Base-by-base conservation (phyloP, 768 basidiomycete species). In the Kwoniella mangroviensis region DNA sequence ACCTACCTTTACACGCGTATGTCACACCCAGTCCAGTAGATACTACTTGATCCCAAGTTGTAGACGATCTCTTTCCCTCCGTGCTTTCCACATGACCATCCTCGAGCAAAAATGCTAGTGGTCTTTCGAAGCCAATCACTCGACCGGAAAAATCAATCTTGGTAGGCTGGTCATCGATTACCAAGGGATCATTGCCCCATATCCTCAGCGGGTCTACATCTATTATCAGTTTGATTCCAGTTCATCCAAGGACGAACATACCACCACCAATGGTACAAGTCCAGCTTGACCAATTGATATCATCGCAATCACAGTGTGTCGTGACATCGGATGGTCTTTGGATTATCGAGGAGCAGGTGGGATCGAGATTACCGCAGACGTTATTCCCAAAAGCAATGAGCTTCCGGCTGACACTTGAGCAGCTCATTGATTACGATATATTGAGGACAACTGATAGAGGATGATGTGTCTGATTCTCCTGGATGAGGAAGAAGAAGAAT, bases 361-460 rank as follows among this genome's bases (percentile, higher is more conserved):
- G 74, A 58, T 74, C 69, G 10, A 79, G 61, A 34, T 73, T 69
- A 10, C 74, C 68, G 45, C 67, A 69, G 28, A 67, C 40, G 45
- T 78, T 78, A 64, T 73, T 74, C 1, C 76, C 76, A 55, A 73
- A 75, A 13, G 57, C 76, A 2, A 75, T 15, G 42, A 65, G 55
- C 13, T 19, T 49, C 5, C 45, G 45, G 19, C 45, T 49, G 45
- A 6, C 13, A 49, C 13, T 49, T 49, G 45, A 7, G 6, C 34
- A 7, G 4, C 4, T 34, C 34, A 34, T 34, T 7, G 34, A 34
- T 7, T 34, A 7, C 4, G 34, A 34, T 34, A 4, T 34, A 7
- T 34, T 7, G 34, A 34, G 4, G 34, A 34, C 34, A 34, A 7
- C 34, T 34, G 4, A 34, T 34, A 7, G 34, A 34, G 6, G 6